Conservation (phyloP, 495 filamentous ascomycete genomes). For the Hypoxylon fragiforme region DNA sequence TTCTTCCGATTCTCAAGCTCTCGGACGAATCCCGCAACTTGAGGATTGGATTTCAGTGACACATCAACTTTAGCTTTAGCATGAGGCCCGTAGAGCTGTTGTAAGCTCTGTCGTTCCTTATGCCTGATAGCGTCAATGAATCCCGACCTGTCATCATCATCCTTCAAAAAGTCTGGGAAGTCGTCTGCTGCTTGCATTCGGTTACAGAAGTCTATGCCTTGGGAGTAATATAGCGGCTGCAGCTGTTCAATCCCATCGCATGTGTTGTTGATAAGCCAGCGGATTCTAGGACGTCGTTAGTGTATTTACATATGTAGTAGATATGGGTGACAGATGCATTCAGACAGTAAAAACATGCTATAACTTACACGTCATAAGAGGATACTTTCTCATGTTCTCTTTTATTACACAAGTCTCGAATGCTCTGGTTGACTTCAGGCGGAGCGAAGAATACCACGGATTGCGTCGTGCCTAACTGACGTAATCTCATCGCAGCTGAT, state of each 20-base stretch:
- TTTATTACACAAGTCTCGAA: slow-evolving; percentile 42
- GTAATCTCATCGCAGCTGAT: slow-evolving; percentile 49
- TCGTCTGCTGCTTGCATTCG: slow-evolving; percentile 38
- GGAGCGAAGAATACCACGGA: slow-evolving; percentile 43
- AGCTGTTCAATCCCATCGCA: slow-evolving; percentile 59
- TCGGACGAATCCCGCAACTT: slow-evolving; percentile 31
- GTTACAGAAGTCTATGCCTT: slow-evolving; percentile 59
- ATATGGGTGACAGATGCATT: too few relatives aligned
- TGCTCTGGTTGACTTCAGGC: slow-evolving; percentile 51
- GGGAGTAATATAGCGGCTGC: slow-evolving; percentile 58
- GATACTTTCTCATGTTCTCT: slow-evolving; percentile 31
- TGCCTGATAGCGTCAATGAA: slow-evolving; percentile 37
- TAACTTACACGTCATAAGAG: slow-evolving; percentile 55
- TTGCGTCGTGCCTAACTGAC: slow-evolving; percentile 42
- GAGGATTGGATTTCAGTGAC: slow-evolving; percentile 21
- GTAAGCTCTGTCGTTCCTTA: slow-evolving; percentile 42
- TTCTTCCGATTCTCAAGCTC: slow-evolving; percentile 39
- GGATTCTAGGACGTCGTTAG: slow-evolving; percentile 36
- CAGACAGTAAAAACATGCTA: neutral
- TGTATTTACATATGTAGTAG: neutral
- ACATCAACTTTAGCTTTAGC: slow-evolving; percentile 2
- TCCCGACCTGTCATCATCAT: slow-evolving; percentile 12
- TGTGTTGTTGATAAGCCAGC: slow-evolving; percentile 64
- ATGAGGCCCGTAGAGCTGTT: slow-evolving; percentile 40
- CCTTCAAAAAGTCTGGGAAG: slow-evolving; percentile 32